Base-by-base conservation (phyloP, 2,329 filamentous ascomycete genomes). In the Coniochaeta sp. region DNA sequence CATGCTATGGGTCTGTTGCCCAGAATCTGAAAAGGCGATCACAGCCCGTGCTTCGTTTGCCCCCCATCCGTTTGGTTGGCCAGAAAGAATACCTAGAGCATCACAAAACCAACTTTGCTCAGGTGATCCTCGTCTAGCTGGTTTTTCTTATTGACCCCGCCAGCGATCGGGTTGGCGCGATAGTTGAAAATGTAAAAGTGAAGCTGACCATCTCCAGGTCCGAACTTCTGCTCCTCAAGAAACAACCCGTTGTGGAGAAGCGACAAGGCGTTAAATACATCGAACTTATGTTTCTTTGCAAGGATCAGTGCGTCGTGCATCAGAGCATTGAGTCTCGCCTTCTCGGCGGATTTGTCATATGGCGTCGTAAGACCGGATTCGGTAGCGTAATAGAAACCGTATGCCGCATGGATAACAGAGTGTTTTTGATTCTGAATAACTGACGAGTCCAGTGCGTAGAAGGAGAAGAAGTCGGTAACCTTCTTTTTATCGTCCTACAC, bases 111-210 rank as follows among this genome's bases (percentile, higher is more conserved):
- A 62, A 99, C 87, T 1, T 95, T 93, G 67, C 93, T 95, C 71
- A 92, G 85, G 64, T 84, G 83, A 61, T 87, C 86, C 66, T 88
- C 84, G 71, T 96, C 93, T 43, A 93, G 80, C 67, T 86, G 78
- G 71, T 96, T 96, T 69, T 83, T 85, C 68, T 83, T 82, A 72
- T 97, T 87, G 50, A 98, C 87, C 24, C 95, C 95, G 57, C 95
- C 93, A 0, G 85, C 79, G 68, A 99, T 89, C n/a, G 88, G 86
- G 62, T 90, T 87, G 14, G 91, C 90, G 61, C 91, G 87, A 79
- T 97, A 99, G 77, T 99, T 99, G 82, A 96, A 99, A 34, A 99
- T 80, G 74, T 99, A 99, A 77, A 93, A 99, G 75, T 99, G 92
- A 67, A 99, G 80, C 73, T 95, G 91, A 55, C 95, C 95, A 72